Base-by-base conservation (phyloP, 2,329 filamentous ascomycete species). In the Didymella pinodella region DNA sequence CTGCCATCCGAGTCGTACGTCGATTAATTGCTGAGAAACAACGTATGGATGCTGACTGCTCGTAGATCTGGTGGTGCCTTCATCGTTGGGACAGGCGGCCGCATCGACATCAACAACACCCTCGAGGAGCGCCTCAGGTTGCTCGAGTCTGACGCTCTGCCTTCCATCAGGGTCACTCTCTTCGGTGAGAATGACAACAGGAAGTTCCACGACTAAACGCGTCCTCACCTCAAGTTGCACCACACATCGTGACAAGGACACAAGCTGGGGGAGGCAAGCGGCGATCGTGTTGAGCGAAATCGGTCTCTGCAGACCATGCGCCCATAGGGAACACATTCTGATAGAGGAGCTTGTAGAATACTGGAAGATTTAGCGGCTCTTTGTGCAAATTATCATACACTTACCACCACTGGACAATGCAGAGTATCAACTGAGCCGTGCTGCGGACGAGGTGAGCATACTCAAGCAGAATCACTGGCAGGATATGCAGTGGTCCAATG, bases 41-140 rank as follows among this genome's bases (percentile, higher is more conserved):
- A 12, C 12, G 10, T 7, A 16, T 14, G 12, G n/a, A 32, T 48
- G 38, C 22, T 69, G 55, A 74, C 52, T 47, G 7, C 5, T 22
- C 29, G 49, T 68, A 98, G 95, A 72, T 85, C 93, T 60, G 95
- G 95, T 61, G 95, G 95, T 71, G 84, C 96, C 57, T 78, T 86
- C 58, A 88, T 99, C 65, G 80, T 96, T 54, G 92, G 93, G 65
- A 89, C 90, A 67, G 85, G 84, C 65, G 95, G 95, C 77, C 97
- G 94, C 85, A 98, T 99, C 77, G 93, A 97, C 73, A 94, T 99
- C 79, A 93, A 97, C 86, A 98, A 99, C 84, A 98, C 95, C 54
- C 91, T 98, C 69, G 95, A 98, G 77, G 91, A 96, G 76, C 89
- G 95, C 67, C 84, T 99, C 79, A 86, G 86, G 73, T 84, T 98